These are phyloP conservation scores for Kuraishia hungarica DNA, from an alignment of 805 yeast species.

Conservation along the genomic window DNA sequence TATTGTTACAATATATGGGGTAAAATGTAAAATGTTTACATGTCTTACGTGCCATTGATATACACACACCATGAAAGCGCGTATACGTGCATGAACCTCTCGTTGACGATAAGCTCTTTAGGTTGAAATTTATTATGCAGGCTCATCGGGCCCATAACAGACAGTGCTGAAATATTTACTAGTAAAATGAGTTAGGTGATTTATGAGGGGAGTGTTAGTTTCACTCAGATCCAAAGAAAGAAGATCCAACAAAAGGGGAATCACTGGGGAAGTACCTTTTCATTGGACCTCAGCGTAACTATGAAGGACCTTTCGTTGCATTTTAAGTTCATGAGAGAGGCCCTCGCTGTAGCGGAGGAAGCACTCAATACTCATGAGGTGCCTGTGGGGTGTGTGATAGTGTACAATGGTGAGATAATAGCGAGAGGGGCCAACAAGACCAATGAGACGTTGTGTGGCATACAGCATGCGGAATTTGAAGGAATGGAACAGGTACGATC, in stretches of 20 bases:
- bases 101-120: not conserved
- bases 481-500: conserved; percentile 53
- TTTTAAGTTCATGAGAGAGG: conserved; percentile 38
- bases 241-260: too few relatives aligned
- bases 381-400: conserved; percentile 80
- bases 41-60: not conserved
- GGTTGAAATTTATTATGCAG: not conserved
- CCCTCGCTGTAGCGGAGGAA: conserved; percentile 47
- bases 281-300: not conserved
- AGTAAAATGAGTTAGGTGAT: too few relatives aligned
- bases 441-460: conserved; percentile 76
- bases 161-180: not conserved
- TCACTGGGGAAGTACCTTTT: too few relatives aligned
- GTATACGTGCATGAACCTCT: not conserved
- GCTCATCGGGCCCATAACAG: not conserved
- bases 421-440: conserved; percentile 83
- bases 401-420: conserved; percentile 38
- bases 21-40: not conserved
- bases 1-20: too few relatives aligned
- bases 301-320: conserved; percentile 7
- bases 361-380: conserved; percentile 68
- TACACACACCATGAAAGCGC: not conserved
- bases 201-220: too few relatives aligned
- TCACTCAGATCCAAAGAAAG: too few relatives aligned
- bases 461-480: conserved; percentile 86